Conservation (phyloP, 2,329 filamentous ascomycete genomes). For the Ramularia endophylla region DNA sequence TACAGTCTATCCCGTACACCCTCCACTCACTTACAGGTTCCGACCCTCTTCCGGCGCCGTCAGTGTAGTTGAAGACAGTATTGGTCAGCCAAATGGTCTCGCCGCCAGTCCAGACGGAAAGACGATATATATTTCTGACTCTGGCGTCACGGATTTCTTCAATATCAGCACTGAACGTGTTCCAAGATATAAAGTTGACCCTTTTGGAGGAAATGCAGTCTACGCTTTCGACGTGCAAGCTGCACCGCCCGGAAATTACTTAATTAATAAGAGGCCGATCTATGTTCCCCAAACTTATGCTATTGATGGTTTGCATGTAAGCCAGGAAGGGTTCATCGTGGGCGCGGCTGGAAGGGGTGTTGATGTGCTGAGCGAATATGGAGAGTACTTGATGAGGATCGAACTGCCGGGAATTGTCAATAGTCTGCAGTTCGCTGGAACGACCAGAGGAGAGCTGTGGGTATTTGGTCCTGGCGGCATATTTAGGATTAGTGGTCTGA, state of each 20-base stretch:
- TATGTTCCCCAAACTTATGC: slow-evolving; percentile 14
- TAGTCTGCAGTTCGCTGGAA: slow-evolving; percentile 18
- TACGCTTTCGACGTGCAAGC: slow-evolving; percentile 18
- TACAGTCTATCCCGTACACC: slow-evolving; percentile 11
- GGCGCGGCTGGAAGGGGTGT: slow-evolving; percentile 17
- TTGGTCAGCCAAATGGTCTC: slow-evolving; percentile 41
- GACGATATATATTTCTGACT: slow-evolving; percentile 43
- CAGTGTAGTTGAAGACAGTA: slow-evolving; percentile 36
- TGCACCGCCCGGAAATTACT: slow-evolving; percentile 14
- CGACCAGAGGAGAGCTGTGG: slow-evolving; percentile 14
- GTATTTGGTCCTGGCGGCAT: slow-evolving; percentile 16
- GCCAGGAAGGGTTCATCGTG: slow-evolving; percentile 16
- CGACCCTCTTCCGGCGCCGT: slow-evolving; percentile 36
- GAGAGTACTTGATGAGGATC: slow-evolving; percentile 15
- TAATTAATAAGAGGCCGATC: slow-evolving; percentile 17
- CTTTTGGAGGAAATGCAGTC: slow-evolving; percentile 11
- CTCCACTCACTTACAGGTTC: slow-evolving; percentile 37
- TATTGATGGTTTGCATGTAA: slow-evolving; percentile 18
- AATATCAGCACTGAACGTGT: slow-evolving; percentile 3
- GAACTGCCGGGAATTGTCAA: slow-evolving; percentile 16
- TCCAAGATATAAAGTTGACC: slow-evolving; percentile 10
- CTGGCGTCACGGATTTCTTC: no score
- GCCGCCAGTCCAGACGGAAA: slow-evolving; percentile 39
- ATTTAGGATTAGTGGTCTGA: slow-evolving; percentile 11
- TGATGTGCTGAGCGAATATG: slow-evolving; percentile 16